Percentiles rank a stretch among this genome's conserved stretches.
Evolutionary conservation across 495 filamentous ascomycete genomes (phyloP).

Genomic region (Hypomontagnella monticulosa): DNA sequence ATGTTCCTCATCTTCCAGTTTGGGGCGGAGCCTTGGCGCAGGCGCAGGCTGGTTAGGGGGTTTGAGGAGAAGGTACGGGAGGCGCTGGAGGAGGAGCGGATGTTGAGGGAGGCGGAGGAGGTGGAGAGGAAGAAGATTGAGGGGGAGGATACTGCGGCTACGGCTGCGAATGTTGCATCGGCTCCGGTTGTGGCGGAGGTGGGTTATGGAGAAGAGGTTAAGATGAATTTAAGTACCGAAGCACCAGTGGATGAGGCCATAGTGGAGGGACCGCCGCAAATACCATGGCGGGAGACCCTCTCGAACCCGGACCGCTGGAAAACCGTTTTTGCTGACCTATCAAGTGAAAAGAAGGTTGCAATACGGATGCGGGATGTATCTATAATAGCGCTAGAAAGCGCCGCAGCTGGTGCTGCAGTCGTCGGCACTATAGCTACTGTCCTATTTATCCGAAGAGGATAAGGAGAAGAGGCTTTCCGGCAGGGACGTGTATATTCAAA

Average conservation of each 20-base stretch:
- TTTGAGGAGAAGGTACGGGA: conserved; percentile 69
- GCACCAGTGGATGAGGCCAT: not conserved
- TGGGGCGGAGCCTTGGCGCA: conserved; percentile 93
- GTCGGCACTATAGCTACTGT: conserved; percentile 65
- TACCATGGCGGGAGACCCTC: conserved; percentile 61
- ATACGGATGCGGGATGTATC: conserved; percentile 80
- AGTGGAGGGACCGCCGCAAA: conserved; percentile 33
- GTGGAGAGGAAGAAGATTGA: conserved; percentile 29
- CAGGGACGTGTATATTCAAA: conserved; percentile 15
- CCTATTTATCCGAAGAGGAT: conserved; percentile 57
- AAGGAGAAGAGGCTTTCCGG: conserved; percentile 1
- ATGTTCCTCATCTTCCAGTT: conserved; percentile 90
- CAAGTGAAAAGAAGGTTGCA: conserved; percentile 75
- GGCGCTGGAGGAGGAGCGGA: conserved; percentile 75
- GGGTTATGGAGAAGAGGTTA: conserved; percentile 3
- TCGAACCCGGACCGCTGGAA: conserved; percentile 54
- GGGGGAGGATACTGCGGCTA: conserved; percentile 6
- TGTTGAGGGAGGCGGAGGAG: conserved; percentile 41
- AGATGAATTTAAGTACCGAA: not conserved
- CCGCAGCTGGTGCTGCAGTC: conserved; percentile 74
- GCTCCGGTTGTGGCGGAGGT: conserved; percentile 28
- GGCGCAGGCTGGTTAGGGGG: conserved; percentile 78
- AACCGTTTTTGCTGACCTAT: conserved; percentile 59
- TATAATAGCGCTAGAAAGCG: conserved; percentile 72
- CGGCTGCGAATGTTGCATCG: conserved; percentile 18